Base-by-base conservation (phyloP, 768 basidiomycete species). In the Pilatotrama ljubarskyi region DNA sequence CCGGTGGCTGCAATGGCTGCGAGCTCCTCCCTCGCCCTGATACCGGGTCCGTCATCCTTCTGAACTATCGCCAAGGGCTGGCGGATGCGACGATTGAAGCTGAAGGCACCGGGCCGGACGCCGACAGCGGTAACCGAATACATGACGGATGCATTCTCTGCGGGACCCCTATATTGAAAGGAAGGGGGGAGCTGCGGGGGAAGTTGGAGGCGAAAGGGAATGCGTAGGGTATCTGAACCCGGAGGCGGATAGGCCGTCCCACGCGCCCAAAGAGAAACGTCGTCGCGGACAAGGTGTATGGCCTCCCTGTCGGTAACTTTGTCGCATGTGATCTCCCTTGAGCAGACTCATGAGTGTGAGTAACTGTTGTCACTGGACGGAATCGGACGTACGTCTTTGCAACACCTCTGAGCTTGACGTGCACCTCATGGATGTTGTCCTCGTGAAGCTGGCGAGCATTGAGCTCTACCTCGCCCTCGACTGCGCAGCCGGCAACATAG, bases 171-270 rank as follows among this genome's bases (percentile, higher is more conserved):
- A 29, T 42, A 57, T 9, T 50, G n/a, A 3, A 59, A 58, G 14
- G 63, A 58, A 0, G 66, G 61, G 1, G 60, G 60, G 1, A 59
- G 46, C n/a, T 32, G 29, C 10, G 47, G 14, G 5, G 66, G 61
- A 6, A 67, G 58, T 1, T n/a, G 47, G 29, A 67, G 55, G 13
- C 51, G 56, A 36, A 67, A 64, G 6, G 66, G 63, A 10, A 62
- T 40, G 22, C 42, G 24, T 22, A 64, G 51, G 22, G 38, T 24
- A 52, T 64, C 51, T 0, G 57, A 51, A 38, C 44, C 63, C 1
- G 54, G 54, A 0, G 58, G 32, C 3, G 63, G 59, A n/a, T 57
- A 64, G 7, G 36, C 60, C 2, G 38, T 29, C 8, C 59, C 65
- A 3, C 35, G 60, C 9, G 42, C 58, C 65, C 65, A 60, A 37